A percentile compares a stretch with the other conserved stretches of the same genome.
phyloP scores from a whole-genome alignment of 1,139 yeast species.

The Taphrina confusa region DNA sequence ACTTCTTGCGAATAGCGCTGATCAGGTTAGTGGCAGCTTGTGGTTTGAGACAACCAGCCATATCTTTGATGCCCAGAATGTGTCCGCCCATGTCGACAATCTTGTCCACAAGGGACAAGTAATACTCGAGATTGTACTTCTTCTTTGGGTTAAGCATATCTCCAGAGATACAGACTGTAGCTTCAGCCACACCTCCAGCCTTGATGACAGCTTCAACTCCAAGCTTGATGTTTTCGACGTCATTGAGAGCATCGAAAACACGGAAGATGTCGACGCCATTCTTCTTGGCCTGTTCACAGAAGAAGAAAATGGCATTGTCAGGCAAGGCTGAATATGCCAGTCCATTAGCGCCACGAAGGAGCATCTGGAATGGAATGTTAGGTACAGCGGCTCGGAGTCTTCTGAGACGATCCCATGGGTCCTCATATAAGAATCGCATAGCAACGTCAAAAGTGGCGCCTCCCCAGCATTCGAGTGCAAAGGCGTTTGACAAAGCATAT shows the following conservation, averaged over 20 bases:
- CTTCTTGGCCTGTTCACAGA: conserved; percentile 89
- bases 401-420: conserved; percentile 97
- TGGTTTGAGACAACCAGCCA: conserved; percentile 99
- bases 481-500: conserved; percentile 84
- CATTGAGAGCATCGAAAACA: conserved; percentile 96
- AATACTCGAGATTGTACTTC: conserved; percentile 91
- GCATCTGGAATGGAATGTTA: conserved; percentile 98
- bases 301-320: conserved; percentile 97
- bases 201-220: conserved; percentile 97
- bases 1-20: conserved; percentile 75
- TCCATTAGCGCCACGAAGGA: conserved; percentile 98
- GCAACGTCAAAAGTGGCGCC: conserved; percentile 99
- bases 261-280: conserved; percentile 97
- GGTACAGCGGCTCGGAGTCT: conserved; percentile 86
- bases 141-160: conserved; percentile 94
- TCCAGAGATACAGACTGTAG: conserved; percentile 97
- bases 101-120: conserved; percentile 74
- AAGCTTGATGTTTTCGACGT: conserved; percentile 90
- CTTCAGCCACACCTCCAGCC: conserved; percentile 98
- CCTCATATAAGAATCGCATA: conserved; percentile 97
- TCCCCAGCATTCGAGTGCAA: conserved; percentile 99
- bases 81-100: conserved; percentile 95
- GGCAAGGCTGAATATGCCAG: conserved; percentile 97
- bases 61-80: conserved; percentile 94
- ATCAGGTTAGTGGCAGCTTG: conserved; percentile 81